A percentile compares a stretch with the other conserved stretches of the same genome.
These are phyloP conservation scores for Nakazawaea anatomiae DNA, from an alignment of 805 yeast species.

Conservation along the genomic window DNA sequence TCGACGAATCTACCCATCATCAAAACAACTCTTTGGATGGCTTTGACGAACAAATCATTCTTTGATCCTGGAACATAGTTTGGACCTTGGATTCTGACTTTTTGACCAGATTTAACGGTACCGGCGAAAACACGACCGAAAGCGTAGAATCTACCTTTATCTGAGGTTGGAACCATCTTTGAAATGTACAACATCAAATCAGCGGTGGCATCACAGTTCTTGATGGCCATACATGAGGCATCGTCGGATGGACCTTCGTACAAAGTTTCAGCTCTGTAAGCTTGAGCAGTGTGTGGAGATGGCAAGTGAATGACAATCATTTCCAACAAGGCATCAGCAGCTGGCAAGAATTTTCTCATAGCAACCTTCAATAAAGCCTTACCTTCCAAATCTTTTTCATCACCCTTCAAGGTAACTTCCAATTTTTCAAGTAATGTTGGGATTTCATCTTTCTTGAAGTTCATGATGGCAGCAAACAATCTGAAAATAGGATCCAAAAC, in stretches of 20 bases:
- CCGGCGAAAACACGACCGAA: constrained; percentile 99
- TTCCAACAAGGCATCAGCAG: constrained; percentile 98
- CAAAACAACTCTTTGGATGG: constrained; percentile 97
- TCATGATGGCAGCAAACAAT: constrained; percentile 94
- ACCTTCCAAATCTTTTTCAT: constrained; percentile 98
- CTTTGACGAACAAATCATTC: constrained; percentile 95
- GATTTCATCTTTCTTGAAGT: constrained; percentile 97
- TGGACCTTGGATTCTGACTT: constrained; percentile 99
- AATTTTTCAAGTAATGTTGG: constrained; percentile 88
- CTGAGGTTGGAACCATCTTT: constrained; percentile 99
- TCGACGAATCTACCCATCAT: constrained; percentile 99
- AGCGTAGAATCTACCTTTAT: constrained; percentile 99
- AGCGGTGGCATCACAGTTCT: constrained; percentile 97
- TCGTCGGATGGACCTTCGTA: constrained; percentile 99
- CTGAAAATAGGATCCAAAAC: constrained; percentile 98
- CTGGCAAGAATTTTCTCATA: constrained; percentile 99
- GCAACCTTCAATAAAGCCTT: constrained; percentile 97
- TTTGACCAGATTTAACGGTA: constrained; percentile 98
- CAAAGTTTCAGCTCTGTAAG: constrained; percentile 97
- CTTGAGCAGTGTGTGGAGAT: constrained; percentile 99
- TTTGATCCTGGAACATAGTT: constrained; percentile 98
- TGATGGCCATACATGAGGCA: constrained; percentile 84
- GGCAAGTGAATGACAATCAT: constrained; percentile 98
- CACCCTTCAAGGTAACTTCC: constrained; percentile 89
- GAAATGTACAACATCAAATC: constrained; percentile 99